Conservation (phyloP, 208 protist genomes). For the Trypanosoma platydactyli region DNA sequence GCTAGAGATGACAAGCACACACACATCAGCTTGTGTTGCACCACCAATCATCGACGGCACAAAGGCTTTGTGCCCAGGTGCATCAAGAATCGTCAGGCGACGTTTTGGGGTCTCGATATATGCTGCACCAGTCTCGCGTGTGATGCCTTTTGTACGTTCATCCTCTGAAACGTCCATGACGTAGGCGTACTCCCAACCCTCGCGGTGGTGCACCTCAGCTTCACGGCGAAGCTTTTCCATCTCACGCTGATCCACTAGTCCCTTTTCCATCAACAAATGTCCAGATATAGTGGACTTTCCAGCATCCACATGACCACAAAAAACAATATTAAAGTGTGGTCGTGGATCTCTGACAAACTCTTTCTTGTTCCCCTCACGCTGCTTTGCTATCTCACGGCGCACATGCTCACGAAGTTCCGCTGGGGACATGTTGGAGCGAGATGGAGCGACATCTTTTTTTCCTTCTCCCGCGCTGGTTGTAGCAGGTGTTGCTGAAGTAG, state of each 20-base stretch:
- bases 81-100: conserved; percentile 98
- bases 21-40: conserved; percentile 98
- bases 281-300: conserved; percentile 99
- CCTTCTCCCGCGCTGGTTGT: conserved; percentile 24
- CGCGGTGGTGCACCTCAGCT: conserved; percentile 96
- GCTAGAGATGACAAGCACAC: conserved; percentile 98
- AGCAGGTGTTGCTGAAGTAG: conserved; percentile 1
- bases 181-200: conserved; percentile 97
- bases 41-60: conserved; percentile 99
- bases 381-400: conserved; percentile 70
- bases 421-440: conserved; percentile 43
- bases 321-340: conserved; percentile 98
- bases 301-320: conserved; percentile 99
- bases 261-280: conserved; percentile 95
- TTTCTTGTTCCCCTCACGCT: conserved; percentile 65
- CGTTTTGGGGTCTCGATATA: conserved; percentile 96
- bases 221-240: conserved; percentile 98
- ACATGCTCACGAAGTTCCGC: conserved; percentile 76
- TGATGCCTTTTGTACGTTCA: conserved; percentile 98
- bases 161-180: conserved; percentile 99
- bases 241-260: conserved; percentile 97
- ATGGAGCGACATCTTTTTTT: conserved; percentile 24
- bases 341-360: conserved; percentile 79
- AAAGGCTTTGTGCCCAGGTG: conserved; percentile 99
- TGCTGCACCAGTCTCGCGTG: conserved; percentile 96